Base-by-base conservation (phyloP, 148 eudicot genomes). In the Agrostemma githago region DNA sequence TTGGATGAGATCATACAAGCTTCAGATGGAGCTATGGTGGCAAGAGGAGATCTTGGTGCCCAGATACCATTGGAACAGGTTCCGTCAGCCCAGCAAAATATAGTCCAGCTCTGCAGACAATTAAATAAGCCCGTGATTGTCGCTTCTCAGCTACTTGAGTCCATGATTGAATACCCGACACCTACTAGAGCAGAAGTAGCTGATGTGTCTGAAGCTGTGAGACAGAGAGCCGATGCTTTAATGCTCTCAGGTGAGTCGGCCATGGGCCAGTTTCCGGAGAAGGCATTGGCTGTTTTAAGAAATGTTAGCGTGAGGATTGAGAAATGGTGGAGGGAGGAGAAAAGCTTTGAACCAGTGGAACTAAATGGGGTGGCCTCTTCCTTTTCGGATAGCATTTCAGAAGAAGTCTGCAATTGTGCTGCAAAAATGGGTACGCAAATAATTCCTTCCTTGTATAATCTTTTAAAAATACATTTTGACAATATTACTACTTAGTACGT, bases 151-250 rank as follows among this genome's bases (percentile, higher is more conserved):
- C 87, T 95, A 71, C 92, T 92, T 70, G 98, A 95, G 72, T 95
- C 98, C 39, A 95, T 95, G 98, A 95, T 95, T 62, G 97, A 92
- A 70, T 90, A 89, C 77, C 98, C 98, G 48, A 95, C 90, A 57
- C 98, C 98, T 73, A 92, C 97, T 5, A 86, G 98, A 77, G 98
- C 98, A 48, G 98, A 95, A 78, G 98, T 95, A 69, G 98, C 98
- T 75, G 98, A 95, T 81, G 97, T 95, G 78, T 95, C 97, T 44
- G 97, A 92, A 83, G 97, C 98, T 70, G 97, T 95, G 8, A 88
- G 96, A 77, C 97, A 95, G 76, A 81, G 91, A 74, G 85, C 96
- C 6, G 98, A 95, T 84, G 98, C 93, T 58, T 79, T 95, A 57
- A 89, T 92, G 98, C 93, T 95, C 48, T 95, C 93, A 37, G 98